Conservation (phyloP, 805 yeast genomes). For the Kodamaea kaohsiungensis region DNA sequence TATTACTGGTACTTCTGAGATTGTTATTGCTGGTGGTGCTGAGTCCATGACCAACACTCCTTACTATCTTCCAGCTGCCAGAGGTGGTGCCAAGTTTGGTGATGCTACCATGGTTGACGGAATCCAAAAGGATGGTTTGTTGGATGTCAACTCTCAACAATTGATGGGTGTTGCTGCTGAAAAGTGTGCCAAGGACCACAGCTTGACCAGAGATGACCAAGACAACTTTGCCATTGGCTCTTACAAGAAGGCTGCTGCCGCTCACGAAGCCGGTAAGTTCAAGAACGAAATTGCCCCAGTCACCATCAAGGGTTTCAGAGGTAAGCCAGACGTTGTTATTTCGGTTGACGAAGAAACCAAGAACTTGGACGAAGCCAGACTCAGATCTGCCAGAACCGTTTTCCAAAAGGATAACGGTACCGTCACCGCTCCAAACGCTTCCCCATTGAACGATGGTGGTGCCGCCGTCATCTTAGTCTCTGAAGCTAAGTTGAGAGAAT, state of each 20-base stretch:
- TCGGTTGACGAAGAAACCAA: slow-evolving; percentile 79
- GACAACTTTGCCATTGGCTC: slow-evolving; percentile 85
- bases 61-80: slow-evolving; percentile 82
- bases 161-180: slow-evolving; percentile 99
- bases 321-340: slow-evolving; percentile 75
- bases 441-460: slow-evolving; percentile 96
- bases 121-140: slow-evolving; percentile 86
- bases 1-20: slow-evolving; percentile 84
- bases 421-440: slow-evolving; percentile 96
- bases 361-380: slow-evolving; percentile 74
- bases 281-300: slow-evolving; percentile 80
- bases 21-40: slow-evolving; percentile 96
- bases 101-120: slow-evolving; percentile 81
- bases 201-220: slow-evolving; percentile 78
- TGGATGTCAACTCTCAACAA: slow-evolving; percentile 83
- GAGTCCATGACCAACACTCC: slow-evolving; percentile 97
- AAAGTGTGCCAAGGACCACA: slow-evolving; percentile 86
- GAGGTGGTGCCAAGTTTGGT: slow-evolving; percentile 90
- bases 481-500: slow-evolving; percentile 79
- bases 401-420: slow-evolving; percentile 94
- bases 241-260: slow-evolving; percentile 82
- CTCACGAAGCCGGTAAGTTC: slow-evolving; percentile 82
- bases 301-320: slow-evolving; percentile 86
- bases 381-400: slow-evolving; percentile 86
- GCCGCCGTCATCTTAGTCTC: slow-evolving; percentile 91